Evolutionary conservation across 1,284 basidiomycete genomes (phyloP).

Genomic region (Marasmius fiardii): DNA sequence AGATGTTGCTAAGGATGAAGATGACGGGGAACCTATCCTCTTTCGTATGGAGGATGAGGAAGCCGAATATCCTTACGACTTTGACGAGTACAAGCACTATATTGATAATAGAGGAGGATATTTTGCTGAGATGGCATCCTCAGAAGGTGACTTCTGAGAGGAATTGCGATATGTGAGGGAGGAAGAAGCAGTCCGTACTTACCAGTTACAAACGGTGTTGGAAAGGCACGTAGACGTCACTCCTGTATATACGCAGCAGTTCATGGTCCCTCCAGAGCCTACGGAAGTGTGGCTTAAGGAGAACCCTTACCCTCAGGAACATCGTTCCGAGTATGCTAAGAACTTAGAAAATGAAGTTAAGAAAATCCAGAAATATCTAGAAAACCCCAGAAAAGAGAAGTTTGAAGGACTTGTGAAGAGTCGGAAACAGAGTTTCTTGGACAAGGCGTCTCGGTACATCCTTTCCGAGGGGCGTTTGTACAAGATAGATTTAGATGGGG

Average conservation of each 20-base stretch:
- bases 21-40: constrained; percentile 12
- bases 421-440: not conserved
- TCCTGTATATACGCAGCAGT: not conserved
- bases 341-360: too few species aligned
- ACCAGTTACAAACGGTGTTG: not conserved
- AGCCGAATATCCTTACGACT: constrained; percentile 11
- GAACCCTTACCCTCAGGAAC: not conserved
- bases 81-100: constrained; percentile 16
- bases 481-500: constrained; percentile 11
- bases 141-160: not conserved
- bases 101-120: constrained; percentile 12
- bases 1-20: not conserved
- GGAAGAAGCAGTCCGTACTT: not conserved
- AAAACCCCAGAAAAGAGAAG: constrained; percentile 14
- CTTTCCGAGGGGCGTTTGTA: not conserved
- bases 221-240: not conserved
- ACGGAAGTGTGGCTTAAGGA: not conserved
- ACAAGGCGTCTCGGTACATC: not conserved
- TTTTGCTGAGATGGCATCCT: not conserved
- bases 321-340: not conserved
- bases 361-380: constrained; percentile 11
- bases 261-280: not conserved
- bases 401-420: not conserved
- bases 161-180: too few species aligned
- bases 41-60: constrained; percentile 20